Evolutionary conservation across 345 rosid species (phyloP).

Genomic region (Heritiera littoralis): DNA sequence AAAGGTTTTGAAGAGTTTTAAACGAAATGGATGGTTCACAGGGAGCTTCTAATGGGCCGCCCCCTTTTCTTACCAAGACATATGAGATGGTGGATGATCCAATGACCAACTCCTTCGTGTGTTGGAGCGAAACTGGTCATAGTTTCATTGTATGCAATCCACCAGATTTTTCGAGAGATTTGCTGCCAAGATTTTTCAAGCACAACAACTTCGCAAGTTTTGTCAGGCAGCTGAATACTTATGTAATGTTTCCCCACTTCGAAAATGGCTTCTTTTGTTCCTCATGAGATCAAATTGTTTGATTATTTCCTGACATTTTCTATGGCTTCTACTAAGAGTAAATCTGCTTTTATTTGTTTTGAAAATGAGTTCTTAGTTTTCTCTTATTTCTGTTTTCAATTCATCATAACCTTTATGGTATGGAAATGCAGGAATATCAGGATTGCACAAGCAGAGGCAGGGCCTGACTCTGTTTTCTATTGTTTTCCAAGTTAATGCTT

Average conservation of each 20-base stretch:
- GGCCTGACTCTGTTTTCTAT: background rate
- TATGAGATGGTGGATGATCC: slow-evolving; percentile 48
- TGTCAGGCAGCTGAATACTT: slow-evolving; percentile 58
- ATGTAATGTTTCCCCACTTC: slow-evolving; percentile 37
- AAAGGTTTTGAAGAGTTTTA: background rate
- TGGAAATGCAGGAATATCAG: background rate
- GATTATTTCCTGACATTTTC: too few relatives aligned
- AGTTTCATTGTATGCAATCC: slow-evolving; percentile 56
- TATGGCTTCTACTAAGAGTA: too few relatives aligned
- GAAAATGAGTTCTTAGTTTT: background rate
- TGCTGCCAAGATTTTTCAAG: slow-evolving; percentile 52
- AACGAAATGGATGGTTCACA: slow-evolving; percentile 41
- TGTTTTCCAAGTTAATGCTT: background rate
- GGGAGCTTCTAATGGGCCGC: slow-evolving; percentile 33
- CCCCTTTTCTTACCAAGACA: slow-evolving; percentile 38
- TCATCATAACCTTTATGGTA: background rate
- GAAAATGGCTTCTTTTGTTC: too few relatives aligned
- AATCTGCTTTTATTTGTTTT: background rate
- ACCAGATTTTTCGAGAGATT: slow-evolving; percentile 40
- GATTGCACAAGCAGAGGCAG: background rate
- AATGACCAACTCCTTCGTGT: slow-evolving; percentile 28
- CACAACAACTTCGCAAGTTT: slow-evolving; percentile 63
- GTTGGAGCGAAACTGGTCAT: slow-evolving; percentile 33
- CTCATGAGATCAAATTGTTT: too few relatives aligned
- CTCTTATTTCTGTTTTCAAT: too few relatives aligned